Conservation (phyloP, 2,329 filamentous ascomycete species). For the Neocatenulostroma microsporum region DNA sequence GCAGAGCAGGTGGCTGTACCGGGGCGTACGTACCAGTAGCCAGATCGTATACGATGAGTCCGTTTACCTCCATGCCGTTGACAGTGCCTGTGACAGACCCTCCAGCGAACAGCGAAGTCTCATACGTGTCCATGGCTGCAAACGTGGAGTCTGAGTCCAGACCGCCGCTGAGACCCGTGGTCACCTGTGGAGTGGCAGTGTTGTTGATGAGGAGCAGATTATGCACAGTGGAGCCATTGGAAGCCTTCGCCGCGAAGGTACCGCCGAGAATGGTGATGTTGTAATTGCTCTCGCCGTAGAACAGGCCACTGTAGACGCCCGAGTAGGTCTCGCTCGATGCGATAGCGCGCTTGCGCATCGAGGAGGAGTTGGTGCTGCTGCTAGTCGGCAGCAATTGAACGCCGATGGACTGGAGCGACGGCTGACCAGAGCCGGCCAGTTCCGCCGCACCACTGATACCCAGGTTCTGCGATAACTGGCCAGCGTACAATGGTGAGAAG, state of each 20-base stretch:
- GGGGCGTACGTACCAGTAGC: conserved; percentile 51
- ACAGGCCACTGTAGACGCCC: conserved; percentile 70
- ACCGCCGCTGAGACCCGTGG: conserved; percentile 54
- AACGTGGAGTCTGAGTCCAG: conserved; percentile 69
- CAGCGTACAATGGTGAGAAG: conserved; percentile 64
- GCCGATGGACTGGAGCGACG: conserved; percentile 43
- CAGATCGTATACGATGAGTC: conserved; percentile 75
- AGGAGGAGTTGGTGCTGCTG: conserved; percentile 21
- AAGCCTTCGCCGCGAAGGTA: conserved; percentile 66
- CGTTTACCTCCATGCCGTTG: conserved; percentile 55
- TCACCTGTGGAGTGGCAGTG: conserved; percentile 44
- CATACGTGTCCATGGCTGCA: conserved; percentile 59
- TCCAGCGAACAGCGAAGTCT: conserved; percentile 69
- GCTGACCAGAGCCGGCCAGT: conserved; percentile 43
- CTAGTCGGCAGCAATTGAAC: conserved; percentile 43
- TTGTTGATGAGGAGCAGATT: conserved; percentile 81
- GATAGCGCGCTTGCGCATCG: conserved; percentile 36
- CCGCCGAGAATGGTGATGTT: conserved; percentile 87
- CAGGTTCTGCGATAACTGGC: conserved; percentile 68
- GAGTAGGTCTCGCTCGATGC: conserved; percentile 41
- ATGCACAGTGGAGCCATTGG: conserved; percentile 62
- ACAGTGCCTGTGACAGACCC: conserved; percentile 69
- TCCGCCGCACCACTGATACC: conserved; percentile 65
- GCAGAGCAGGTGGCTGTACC: conserved; percentile 65
- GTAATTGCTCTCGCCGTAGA: conserved; percentile 59